Conservation (phyloP, 495 filamentous ascomycete genomes). For the Schizothecium vesticola region DNA sequence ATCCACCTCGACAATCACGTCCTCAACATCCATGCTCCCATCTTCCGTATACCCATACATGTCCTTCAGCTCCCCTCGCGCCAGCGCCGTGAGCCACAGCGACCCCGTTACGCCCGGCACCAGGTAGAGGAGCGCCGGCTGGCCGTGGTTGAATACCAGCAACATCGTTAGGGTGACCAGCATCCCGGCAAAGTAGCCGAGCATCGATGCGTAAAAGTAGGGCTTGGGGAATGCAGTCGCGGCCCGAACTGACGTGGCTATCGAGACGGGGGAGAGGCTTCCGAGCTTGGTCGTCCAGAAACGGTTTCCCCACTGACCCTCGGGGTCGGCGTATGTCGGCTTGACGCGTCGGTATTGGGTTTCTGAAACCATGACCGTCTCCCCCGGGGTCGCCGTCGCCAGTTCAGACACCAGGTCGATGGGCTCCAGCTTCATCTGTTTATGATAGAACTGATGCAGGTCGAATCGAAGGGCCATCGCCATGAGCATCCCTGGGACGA, state of each 20-base stretch:
- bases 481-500: conserved; percentile 91
- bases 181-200: conserved; percentile 80
- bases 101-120: conserved; percentile 76
- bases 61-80: conserved; percentile 59
- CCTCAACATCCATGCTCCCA: conserved; percentile 43
- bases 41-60: conserved; percentile 85
- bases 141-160: conserved; percentile 70
- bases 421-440: conserved; percentile 32
- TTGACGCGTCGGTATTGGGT: conserved; percentile 40
- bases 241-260: conserved; percentile 38
- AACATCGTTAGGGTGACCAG: conserved; percentile 70
- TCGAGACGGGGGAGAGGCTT: conserved; percentile 29
- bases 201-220: conserved; percentile 76
- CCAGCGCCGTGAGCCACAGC: conserved; percentile 73
- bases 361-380: conserved; percentile 24
- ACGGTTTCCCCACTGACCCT: conserved; percentile 73
- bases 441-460: conserved; percentile 73
- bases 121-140: conserved; percentile 89
- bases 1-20: conserved; percentile 41
- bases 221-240: conserved; percentile 66
- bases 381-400: conserved; percentile 30
- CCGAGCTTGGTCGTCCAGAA: conserved; percentile 62
- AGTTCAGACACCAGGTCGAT: conserved; percentile 31
- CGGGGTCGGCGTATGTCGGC: conserved; percentile 53
- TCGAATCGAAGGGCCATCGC: conserved; percentile 86